A percentile compares a stretch with the other conserved stretches of the same genome.
Evolutionary conservation across 164 flowering plant species (phyloP).

Genomic region (Malania oleifera): DNA sequence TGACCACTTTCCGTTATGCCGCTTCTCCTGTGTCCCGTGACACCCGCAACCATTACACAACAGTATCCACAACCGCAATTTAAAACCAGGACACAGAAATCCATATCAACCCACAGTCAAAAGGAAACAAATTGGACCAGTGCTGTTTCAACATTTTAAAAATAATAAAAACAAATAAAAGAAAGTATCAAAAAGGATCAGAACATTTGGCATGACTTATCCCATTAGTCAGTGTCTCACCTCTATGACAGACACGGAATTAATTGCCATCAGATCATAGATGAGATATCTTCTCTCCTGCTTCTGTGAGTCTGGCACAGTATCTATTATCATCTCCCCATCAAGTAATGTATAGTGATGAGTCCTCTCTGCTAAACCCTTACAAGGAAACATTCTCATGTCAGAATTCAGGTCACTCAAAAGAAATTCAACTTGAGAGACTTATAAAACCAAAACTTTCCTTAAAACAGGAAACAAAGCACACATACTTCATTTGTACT

Average conservation of each 20-base stretch:
- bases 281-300: conserved; percentile 93
- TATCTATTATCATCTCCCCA: conserved; percentile 99
- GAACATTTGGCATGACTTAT: too few relatives aligned
- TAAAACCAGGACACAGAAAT: too few relatives aligned
- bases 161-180: too few relatives aligned
- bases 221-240: conserved; percentile 29
- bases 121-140: too few relatives aligned
- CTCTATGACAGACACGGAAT: conserved; percentile 60
- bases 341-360: conserved; percentile 90
- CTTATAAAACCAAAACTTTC: background rate
- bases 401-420: conserved; percentile 9
- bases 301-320: conserved; percentile 63
- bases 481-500: conserved; percentile 48
- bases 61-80: too few relatives aligned
- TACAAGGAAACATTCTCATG: conserved; percentile 12
- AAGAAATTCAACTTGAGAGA: background rate
- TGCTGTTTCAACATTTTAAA: too few relatives aligned
- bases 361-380: conserved; percentile 52
- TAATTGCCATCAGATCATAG: conserved; percentile 86
- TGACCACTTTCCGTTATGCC: too few relatives aligned
- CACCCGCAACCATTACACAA: too few relatives aligned
- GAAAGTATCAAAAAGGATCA: too few relatives aligned
- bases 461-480: background rate
- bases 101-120: too few relatives aligned
- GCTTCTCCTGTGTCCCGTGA: too few relatives aligned